Evolutionary conservation across 768 basidiomycete species (phyloP).

Genomic region (Russula olivacea): DNA sequence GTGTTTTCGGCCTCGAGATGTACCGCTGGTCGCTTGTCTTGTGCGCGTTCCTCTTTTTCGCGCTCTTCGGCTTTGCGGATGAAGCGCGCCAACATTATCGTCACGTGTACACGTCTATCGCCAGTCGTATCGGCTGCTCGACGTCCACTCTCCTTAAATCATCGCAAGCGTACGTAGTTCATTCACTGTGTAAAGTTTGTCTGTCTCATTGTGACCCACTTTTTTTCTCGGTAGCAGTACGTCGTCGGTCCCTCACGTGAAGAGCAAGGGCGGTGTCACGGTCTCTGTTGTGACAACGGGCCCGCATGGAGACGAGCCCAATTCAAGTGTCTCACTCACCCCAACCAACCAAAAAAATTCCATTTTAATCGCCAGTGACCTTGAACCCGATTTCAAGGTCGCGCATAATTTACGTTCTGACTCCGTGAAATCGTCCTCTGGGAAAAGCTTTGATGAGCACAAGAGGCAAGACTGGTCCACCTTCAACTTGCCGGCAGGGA

Average conservation of each 20-base stretch:
- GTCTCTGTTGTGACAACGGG: not conserved
- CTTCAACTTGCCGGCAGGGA: not conserved
- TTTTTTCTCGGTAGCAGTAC: not conserved
- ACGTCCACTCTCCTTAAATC: not conserved
- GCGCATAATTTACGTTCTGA: not conserved
- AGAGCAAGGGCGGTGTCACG: not conserved
- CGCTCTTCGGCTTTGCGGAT: not conserved
- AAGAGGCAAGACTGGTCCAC: not conserved
- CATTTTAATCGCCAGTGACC: not conserved
- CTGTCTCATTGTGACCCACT: not conserved
- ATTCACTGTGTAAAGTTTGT: not conserved
- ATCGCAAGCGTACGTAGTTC: constrained; percentile 7
- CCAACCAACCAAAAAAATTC: not conserved
- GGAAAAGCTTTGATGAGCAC: not conserved
- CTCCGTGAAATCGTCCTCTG: not conserved
- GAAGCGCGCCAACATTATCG: not conserved
- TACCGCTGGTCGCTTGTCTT: not conserved
- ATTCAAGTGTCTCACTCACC: not conserved
- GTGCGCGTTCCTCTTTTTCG: not conserved
- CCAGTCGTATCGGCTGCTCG: constrained; percentile 27
- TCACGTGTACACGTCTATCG: not conserved
- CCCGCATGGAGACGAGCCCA: not conserved
- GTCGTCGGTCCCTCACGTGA: constrained; percentile 1
- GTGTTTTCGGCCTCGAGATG: not conserved
- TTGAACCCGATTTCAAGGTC: not conserved